Evolutionary conservation across 176 grass and related monocot species (phyloP).

Genomic region (Oropetium thomaeum): DNA sequence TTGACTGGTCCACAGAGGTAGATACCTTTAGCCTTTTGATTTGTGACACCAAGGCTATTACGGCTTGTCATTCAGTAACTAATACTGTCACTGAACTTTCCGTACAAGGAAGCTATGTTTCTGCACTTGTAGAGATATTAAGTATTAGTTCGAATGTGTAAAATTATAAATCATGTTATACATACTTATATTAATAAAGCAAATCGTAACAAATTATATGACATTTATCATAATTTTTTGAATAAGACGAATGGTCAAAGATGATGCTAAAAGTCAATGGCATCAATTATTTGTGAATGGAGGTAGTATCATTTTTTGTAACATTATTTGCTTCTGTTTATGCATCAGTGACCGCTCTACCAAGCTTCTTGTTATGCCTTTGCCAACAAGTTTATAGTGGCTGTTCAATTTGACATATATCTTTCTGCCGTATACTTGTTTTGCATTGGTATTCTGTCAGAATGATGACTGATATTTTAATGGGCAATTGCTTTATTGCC

Average conservation of each 20-base stretch:
- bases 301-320: neutral
- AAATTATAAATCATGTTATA: no score
- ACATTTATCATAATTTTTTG: no score
- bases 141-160: no score
- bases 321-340: neutral
- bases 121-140: neutral
- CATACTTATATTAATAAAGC: no score
- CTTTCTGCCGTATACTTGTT: neutral
- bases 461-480: neutral
- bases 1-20: slow-evolving; percentile 1
- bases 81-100: neutral
- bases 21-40: neutral
- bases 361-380: neutral
- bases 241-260: no score
- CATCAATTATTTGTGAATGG: neutral
- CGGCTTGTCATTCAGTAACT: neutral
- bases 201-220: no score
- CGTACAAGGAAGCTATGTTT: neutral
- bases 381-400: neutral
- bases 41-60: neutral
- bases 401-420: neutral
- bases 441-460: neutral
- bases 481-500: neutral
- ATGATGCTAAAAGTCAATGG: no score
- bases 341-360: neutral